These are phyloP conservation scores for Aspergillus sp. DNA, from an alignment of 2,329 filamentous ascomycete species.

Conservation along the genomic window DNA sequence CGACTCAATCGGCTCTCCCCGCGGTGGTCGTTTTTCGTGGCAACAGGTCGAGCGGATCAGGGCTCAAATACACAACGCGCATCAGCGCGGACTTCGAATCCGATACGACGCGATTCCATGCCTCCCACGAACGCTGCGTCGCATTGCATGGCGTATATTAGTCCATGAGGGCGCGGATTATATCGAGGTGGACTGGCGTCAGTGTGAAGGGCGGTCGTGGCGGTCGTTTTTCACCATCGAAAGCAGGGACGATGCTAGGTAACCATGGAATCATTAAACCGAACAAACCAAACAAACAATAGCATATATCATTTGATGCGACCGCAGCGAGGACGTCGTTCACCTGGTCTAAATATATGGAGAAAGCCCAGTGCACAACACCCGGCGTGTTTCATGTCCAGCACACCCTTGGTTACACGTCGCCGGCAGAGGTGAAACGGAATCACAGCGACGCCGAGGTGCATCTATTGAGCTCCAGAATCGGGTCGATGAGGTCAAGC, in stretches of 20 bases:
- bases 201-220: slow-evolving; percentile 8
- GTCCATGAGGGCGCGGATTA: slow-evolving; percentile 20
- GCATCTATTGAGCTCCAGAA: background rate
- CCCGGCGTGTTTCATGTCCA: background rate
- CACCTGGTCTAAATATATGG: no score
- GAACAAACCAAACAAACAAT: background rate
- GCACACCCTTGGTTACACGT: background rate
- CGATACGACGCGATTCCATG: slow-evolving; percentile 17
- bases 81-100: slow-evolving; percentile 13
- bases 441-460: background rate
- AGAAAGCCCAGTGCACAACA: background rate
- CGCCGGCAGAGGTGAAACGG: background rate
- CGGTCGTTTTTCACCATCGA: slow-evolving; percentile 2
- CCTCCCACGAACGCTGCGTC: slow-evolving; percentile 3
- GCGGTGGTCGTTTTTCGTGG: slow-evolving; percentile 17
- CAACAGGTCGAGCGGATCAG: slow-evolving; percentile 19
- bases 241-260: background rate
- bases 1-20: slow-evolving; percentile 13
- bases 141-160: slow-evolving; percentile 15
- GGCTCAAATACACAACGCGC: slow-evolving; percentile 18
- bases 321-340: no score
- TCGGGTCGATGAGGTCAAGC: background rate
- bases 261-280: background rate
- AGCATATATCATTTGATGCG: background rate
- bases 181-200: slow-evolving; percentile 17